Conservation (phyloP, 1,284 basidiomycete genomes). For the Tilletia indica region DNA sequence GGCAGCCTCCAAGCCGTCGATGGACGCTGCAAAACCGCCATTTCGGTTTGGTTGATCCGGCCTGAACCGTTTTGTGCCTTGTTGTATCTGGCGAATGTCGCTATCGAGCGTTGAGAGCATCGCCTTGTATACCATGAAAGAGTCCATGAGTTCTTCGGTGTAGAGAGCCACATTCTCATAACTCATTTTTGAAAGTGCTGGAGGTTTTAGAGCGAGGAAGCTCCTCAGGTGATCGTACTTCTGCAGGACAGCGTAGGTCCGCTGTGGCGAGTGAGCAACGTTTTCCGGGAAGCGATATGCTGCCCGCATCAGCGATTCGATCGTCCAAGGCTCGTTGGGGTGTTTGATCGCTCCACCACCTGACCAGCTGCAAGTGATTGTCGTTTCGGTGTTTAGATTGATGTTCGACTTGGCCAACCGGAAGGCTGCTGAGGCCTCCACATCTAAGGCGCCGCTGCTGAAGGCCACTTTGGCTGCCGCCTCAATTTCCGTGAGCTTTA, state of each 20-base stretch:
- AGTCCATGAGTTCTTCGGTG: slow-evolving; percentile 13
- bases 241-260: slow-evolving; percentile 14
- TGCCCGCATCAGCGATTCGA: slow-evolving; percentile 10
- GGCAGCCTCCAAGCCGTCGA: slow-evolving; percentile 16
- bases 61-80: slow-evolving; percentile 12
- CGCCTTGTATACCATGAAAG: slow-evolving; percentile 15
- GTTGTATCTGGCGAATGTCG: slow-evolving; percentile 6
- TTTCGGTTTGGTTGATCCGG: not conserved
- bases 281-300: slow-evolving; percentile 17
- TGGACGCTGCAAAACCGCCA: not conserved
- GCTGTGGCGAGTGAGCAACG: slow-evolving; percentile 12
- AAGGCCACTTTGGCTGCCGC: slow-evolving; percentile 19
- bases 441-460: slow-evolving; percentile 13
- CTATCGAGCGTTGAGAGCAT: not conserved
- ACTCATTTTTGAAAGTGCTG: not conserved
- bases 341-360: slow-evolving; percentile 18
- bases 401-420: slow-evolving; percentile 17
- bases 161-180: slow-evolving; percentile 17
- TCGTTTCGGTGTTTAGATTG: slow-evolving; percentile 19
- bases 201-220: slow-evolving; percentile 14
- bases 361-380: slow-evolving; percentile 7
- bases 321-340: slow-evolving; percentile 17
- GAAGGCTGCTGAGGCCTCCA: slow-evolving; percentile 13
- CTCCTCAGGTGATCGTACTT: slow-evolving; percentile 17
- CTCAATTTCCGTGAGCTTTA: not conserved